Base-by-base conservation (phyloP, 106 monocot genomes). In the Hemerocallis citrina region DNA sequence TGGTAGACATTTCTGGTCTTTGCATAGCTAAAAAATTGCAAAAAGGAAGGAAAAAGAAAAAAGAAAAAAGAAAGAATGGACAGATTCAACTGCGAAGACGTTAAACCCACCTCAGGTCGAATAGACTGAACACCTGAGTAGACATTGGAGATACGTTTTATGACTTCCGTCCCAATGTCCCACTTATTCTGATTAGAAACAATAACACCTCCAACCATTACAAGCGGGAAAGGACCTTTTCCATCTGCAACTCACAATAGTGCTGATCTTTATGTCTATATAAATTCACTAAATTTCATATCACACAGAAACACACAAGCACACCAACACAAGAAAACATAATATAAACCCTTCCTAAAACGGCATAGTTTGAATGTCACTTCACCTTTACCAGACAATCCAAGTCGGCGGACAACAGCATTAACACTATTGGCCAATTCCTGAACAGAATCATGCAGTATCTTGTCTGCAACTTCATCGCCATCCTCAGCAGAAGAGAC, bases 161-260 rank as follows among this genome's bases (percentile, higher is more conserved):
- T 52, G 28, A 98, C 82, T 77, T 98, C 88, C 31, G 72, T 79
- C 24, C 81, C 87, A 43, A 98, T 85, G 61, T 98, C 80, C 98
- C 92, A 88, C 17, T 50, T 80, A 68, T 75, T 82, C 38, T 75
- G 79, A 60, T 86, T 81, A 42, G 74, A 69, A 78, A 82, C 85
- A 40, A 95, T 68, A 66, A 92, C 92, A 37, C 98, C 98, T 64
- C 96, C 96, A 70, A 98, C 98, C 88, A 98, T 79, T 36, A 98
- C 98, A 59, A 98, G 75, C 2, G 98, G 98, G 51, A 98, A 98
- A 41, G 61, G 15, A 59, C 48, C 59, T 57, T 75, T 84, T 32
- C 98, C 84, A 81, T 96, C 98, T 98, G 81, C 77, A 86, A 44
- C 15, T 33, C 55, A 55, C 1, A 55, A n/a, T n/a, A 31, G 17